Base-by-base conservation (phyloP, 1,284 basidiomycete species). In the Kwoniella shivajii region DNA sequence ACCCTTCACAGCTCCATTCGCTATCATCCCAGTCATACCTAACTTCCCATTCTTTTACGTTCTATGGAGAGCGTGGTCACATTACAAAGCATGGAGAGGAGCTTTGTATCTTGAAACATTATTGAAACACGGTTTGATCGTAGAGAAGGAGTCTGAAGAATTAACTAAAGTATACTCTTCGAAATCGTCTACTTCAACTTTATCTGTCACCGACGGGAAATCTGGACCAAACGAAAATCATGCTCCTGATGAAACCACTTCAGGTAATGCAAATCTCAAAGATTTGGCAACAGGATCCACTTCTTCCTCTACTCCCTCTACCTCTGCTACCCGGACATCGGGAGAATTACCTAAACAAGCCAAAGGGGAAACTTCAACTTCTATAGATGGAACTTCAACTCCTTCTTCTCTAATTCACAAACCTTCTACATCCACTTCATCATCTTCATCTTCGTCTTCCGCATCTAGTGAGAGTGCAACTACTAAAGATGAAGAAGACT, bases 11-110 rank as follows among this genome's bases (percentile, higher is more conserved):
- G 69, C 64, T 48, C 80, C 80, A 9, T 78, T 81, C 59, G 80
- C 78, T 24, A 72, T 80, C 48, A 69, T 81, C 46, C 80, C 80
- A 26, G 50, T 81, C 62, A 64, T 81, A 13, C 80, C 80, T 50
- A 81, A 81, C 66, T 77, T 76, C 60, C 77, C 78, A 3, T 65
- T 80, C 43, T 80, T 81, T 72, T 80, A 80, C 73, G 76, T 80
- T 41, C 71, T 80, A 9, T 81, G 79, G 78, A 68, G 79, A 55
- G 78, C 78, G 18, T 81, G 78, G 77, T 75, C 72, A 13, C 79
- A 81, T 56, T 78, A 74, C 68, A 75, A 72, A 61, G 76, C 77
- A 0, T 79, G 73, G 71, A 63, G 76, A 57, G 79, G 79, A 29
- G 74, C 72, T 7, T 59, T 56, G 10, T 78, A 76, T 62, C 66